Evolutionary conservation across 176 grass and related monocot species (phyloP), one percentile per base, ranked within the genome.

Genomic region (Oryza meridionalis): DNA sequence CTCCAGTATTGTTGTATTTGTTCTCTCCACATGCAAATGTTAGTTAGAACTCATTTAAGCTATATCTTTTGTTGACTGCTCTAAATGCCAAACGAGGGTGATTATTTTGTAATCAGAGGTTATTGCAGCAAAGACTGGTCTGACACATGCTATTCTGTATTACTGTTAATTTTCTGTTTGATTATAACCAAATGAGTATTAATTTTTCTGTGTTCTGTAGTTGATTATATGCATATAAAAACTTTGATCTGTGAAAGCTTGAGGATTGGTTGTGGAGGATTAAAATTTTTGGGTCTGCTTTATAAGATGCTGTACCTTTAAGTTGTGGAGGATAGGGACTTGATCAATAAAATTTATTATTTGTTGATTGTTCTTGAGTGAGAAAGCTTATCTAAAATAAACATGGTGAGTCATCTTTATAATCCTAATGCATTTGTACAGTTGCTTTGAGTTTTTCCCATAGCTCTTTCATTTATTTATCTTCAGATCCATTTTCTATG

Each of bases 401-500:
- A 58, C 12, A 70, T 43, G 46, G 25, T 50, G 55, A 62, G 63
- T 70, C n/a, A 70, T 76, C 14, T 10, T 70, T 75, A 7, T 8
- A 8, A 6, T 40, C 37, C 6, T 40, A 40, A 40, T 40, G 37
- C 37, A 8, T 40, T 7, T 40, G 15, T 26, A 51, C 45, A 58
- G 12, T 80, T 68, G 16, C 35, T 11, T 80, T 79, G 70, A 71
- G 24, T 80, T 82, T 19, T 31, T 44, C 68, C 85, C 50, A 88
- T 69, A 45, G 40, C 37, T 35, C 73, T 55, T 84, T 80, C 35
- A 4, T 90, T 81, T 26, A 12, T 90, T 67, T 61, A 71, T 88
- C 69, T 65, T 11, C 83, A 99, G 96, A 99, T 91, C 96, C 96
- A 27, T 94, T 96, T 89, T 92, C 93, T 77, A 92, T 99, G 96